phyloP scores from a whole-genome alignment of 805 yeast species.

The Candida ipomoeae region DNA sequence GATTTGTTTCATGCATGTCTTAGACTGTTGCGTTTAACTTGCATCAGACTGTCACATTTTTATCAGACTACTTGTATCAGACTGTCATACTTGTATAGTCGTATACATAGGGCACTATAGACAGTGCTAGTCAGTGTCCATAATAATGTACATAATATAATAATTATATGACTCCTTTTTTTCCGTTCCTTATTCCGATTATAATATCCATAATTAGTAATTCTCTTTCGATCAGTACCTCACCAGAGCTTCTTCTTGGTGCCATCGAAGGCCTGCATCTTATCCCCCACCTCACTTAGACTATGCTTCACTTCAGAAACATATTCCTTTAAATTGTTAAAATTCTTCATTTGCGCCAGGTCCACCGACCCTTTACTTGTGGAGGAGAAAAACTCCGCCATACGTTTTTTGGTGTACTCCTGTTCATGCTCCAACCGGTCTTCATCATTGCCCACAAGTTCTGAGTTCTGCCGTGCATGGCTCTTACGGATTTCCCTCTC shows the following conservation, averaged over 20 bases:
- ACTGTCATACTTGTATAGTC: too few species aligned
- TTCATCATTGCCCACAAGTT: slow-evolving; percentile 4
- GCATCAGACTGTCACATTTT: too few species aligned
- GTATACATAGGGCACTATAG: too few species aligned
- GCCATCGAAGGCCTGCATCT: slow-evolving; percentile 46
- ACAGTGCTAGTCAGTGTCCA: too few species aligned
- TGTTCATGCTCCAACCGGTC: slow-evolving; percentile 10
- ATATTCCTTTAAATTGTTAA: slow-evolving; percentile 46
- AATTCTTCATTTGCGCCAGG: slow-evolving; percentile 35
- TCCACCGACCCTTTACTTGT: slow-evolving; percentile 13
- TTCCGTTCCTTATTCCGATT: too few species aligned
- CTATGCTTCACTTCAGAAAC: slow-evolving; percentile 47
- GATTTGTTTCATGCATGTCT: too few species aligned
- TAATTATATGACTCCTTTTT: too few species aligned
- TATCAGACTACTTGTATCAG: too few species aligned
- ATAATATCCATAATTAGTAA: too few species aligned
- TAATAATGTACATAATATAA: too few species aligned
- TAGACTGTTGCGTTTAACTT: too few species aligned
- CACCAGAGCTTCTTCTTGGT: slow-evolving; percentile 42
- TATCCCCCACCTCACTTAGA: slow-evolving; percentile 49
- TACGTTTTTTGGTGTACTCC: slow-evolving; percentile 12
- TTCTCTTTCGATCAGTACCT: background rate
- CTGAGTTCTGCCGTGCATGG: slow-evolving; percentile 9
- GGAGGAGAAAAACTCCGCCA: slow-evolving; percentile 17
- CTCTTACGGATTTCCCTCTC: slow-evolving; percentile 16